Evolutionary conservation across 805 yeast genomes (phyloP), one percentile per base, ranked within the genome.

Genomic region (Starmerella powellii): DNA sequence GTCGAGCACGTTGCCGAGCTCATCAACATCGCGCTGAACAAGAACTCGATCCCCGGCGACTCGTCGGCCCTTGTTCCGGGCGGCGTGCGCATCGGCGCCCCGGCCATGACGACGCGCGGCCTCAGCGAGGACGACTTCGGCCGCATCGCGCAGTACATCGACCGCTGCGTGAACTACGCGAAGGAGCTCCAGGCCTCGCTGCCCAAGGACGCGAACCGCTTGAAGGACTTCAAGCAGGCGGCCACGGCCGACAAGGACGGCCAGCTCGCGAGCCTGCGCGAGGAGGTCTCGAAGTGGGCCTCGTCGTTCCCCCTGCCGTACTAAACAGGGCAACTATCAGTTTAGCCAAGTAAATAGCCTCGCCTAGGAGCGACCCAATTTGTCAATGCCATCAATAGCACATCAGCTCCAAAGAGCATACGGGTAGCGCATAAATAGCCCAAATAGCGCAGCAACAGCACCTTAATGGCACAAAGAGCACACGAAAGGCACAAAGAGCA

Each of bases 41-140:
- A 91, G 70, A 91, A 91, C 76, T 80, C 98, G 36, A 85, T 88
- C 52, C 97, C 98, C 50, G 96, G 96, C 61, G 98, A 88, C 68
- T 84, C 81, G 66, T 81, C 94, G 34, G 97, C 97, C 41, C 73
- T 88, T 51, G 88, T 86, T 51, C 97, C 98, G 62, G 88, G 94
- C 56, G 98, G 98, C 63, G 76, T 88, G 52, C 82, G 98, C 70
- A 80, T 88, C 49, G 98, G 98, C 60, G 82, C 98, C 39, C 98
- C 98, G 52, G 96, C 96, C 44, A 88, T 88, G 97, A 76, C 95
- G 51, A 84, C 96, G 46, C 84, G 98, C 70, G 98, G 98, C 53
- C 75, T 86, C 56, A 82, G 86, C 46, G 86, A 82, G 63, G 78
- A 69, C 46, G 96, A 91, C 61, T 91, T 88, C 64, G 72, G 65